Percentiles rank a stretch among this genome's conserved stretches.
Conservation (phyloP, 1,139 yeast species). For the Keqinozyma sinolaborantium region DNA sequence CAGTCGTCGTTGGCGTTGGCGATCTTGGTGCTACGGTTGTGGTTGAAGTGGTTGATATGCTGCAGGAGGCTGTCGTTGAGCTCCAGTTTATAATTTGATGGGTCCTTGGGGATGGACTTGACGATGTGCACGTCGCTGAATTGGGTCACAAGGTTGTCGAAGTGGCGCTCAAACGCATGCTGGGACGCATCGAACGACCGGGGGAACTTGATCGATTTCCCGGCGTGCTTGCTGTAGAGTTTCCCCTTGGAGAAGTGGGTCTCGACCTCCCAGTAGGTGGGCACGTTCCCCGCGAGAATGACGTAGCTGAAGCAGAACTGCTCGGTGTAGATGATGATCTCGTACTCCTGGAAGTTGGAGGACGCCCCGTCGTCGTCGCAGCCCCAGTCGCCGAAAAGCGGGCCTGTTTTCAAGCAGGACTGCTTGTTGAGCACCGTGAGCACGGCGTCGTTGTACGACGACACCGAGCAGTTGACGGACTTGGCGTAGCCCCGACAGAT, state of each 20-base stretch:
- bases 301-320: conserved; percentile 54
- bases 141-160: conserved; percentile 53
- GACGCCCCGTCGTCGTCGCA: conserved; percentile 71
- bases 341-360: conserved; percentile 66
- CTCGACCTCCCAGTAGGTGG: conserved; percentile 60
- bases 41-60: conserved; percentile 27
- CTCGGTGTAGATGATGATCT: conserved; percentile 54
- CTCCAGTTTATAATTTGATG: conserved; percentile 32
- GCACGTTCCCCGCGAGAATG: conserved; percentile 65
- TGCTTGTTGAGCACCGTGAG: conserved; percentile 67
- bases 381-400: conserved; percentile 65
- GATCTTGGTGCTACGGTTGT: conserved; percentile 6
- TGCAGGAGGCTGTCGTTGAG: conserved; percentile 26
- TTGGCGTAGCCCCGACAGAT: conserved; percentile 67
- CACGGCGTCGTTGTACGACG: conserved; percentile 35
- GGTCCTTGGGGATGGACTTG: conserved; percentile 46
- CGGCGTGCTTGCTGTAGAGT: conserved; percentile 35
- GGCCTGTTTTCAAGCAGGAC: conserved; percentile 56
- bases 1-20: conserved; percentile 1
- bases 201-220: conserved; percentile 48
- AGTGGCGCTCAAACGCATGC: conserved; percentile 61
- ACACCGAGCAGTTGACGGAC: conserved; percentile 47
- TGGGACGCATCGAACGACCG: conserved; percentile 64
- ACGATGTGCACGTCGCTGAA: conserved; percentile 63
- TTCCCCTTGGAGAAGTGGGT: conserved; percentile 36